Evolutionary conservation across 345 rosid species (phyloP), one percentile per base, ranked within the genome.

Genomic region (Linum trigynum): DNA sequence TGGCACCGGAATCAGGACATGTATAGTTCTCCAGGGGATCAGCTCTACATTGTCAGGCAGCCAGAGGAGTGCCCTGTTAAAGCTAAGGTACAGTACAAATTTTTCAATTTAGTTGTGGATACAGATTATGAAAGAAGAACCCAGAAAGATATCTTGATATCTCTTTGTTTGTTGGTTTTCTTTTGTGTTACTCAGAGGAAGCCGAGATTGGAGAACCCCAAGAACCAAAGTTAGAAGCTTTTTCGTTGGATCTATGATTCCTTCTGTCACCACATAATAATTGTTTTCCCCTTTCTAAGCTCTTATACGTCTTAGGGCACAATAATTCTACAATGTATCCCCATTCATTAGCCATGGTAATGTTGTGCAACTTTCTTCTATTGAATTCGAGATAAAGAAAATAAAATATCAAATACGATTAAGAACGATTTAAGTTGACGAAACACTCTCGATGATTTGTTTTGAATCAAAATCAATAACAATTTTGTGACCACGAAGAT

Each of bases 1-100:
- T 92, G 98, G 98, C 80, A 85, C 40, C 75, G 98, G 38, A 92
- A 92, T 58, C 97, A 90, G 78, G 89, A 92, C 72, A 60, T 78
- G 10, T 76, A 65, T 9, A 67, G 70, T 56, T 38, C 68, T 35
- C 74, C 82, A 2, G 98, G 91, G n/a, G 97, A 90, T 74, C 84
- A 80, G 71, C 80, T 92, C 58, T 90, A 86, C 80, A 85, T 90
- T 36, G 98, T 90, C 5, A 76, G 96, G 77, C 83, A 90, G 74
- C 95, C 96, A 53, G 81, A 79, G 17, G 74, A 39, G 55, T 90
- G 95, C 76, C 80, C 70, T 8, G 59, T 53, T 67, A 56, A 67
- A 48, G 67, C 70, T 39, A 63, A 74, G 76, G 80, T 76, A 75
- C 61, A 35, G 16, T 55, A 11, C 16, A 14, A 55, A 55, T 12